Percentiles rank a stretch among this genome's conserved stretches.
phyloP scores from a whole-genome alignment of 1,139 yeast genomes.

The Geotrichum carabidarum region DNA sequence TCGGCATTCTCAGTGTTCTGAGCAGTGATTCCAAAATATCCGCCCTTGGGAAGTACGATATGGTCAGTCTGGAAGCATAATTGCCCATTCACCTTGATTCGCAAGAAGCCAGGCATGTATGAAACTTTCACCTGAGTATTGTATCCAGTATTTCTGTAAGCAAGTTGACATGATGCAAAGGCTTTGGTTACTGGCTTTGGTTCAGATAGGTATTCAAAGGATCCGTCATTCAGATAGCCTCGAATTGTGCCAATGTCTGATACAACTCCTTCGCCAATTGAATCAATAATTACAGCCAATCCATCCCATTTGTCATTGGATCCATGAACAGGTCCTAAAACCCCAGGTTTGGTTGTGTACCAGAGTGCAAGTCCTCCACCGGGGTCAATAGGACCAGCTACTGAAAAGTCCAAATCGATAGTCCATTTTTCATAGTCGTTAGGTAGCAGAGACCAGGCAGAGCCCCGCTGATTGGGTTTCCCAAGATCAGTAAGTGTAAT shows the following conservation, averaged over 20 bases:
- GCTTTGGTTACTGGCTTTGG: conserved; percentile 29
- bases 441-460: conserved; percentile 35
- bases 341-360: conserved; percentile 33
- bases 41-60: conserved; percentile 33
- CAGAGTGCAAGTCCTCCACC: conserved; percentile 40
- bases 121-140: conserved; percentile 34
- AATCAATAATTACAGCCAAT: conserved; percentile 37
- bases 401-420: conserved; percentile 33
- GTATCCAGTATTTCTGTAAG: conserved; percentile 36
- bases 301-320: conserved; percentile 41
- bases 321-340: conserved; percentile 38
- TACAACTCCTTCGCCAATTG: conserved; percentile 21
- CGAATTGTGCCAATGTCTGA: conserved; percentile 34
- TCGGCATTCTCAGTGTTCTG: conserved; percentile 35
- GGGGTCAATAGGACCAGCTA: conserved; percentile 34
- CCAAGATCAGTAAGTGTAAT: conserved; percentile 29
- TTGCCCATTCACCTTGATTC: conserved; percentile 40
- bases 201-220: conserved; percentile 23
- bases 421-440: conserved; percentile 37
- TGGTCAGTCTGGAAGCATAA: conserved; percentile 37
- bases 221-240: conserved; percentile 41
- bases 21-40: conserved; percentile 38
- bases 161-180: conserved; percentile 36
- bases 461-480: conserved; percentile 28
- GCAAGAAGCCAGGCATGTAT: conserved; percentile 33